Conservation (phyloP, 345 rosid species). For the Aquilaria malaccensis region DNA sequence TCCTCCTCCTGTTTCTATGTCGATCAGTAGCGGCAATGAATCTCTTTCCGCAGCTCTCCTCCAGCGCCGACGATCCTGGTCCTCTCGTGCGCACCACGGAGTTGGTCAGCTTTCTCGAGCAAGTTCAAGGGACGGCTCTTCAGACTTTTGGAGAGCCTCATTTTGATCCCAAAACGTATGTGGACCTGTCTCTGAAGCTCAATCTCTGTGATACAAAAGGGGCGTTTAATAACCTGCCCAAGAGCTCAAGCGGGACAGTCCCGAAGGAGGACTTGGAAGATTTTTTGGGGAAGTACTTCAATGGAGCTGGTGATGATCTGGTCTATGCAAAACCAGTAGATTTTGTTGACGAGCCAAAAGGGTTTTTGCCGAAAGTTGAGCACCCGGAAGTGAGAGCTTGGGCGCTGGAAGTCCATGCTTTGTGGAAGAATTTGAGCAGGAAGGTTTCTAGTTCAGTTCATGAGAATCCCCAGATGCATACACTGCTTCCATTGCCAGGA, state of each 20-base stretch:
- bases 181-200: constrained; percentile 59
- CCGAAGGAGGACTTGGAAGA: constrained; percentile 23
- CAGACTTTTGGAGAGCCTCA: constrained; percentile 26
- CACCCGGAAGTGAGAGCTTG: constrained; percentile 53
- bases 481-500: constrained; percentile 71
- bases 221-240: constrained; percentile 48
- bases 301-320: constrained; percentile 50
- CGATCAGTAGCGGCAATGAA: background rate
- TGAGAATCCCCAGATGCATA: constrained; percentile 52
- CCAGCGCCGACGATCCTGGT: constrained; percentile 11
- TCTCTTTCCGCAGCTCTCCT: background rate
- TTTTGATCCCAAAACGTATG: constrained; percentile 62
- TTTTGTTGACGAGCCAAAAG: constrained; percentile 51
- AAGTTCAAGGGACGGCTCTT: constrained; percentile 56
- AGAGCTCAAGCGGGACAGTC: constrained; percentile 24
- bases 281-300: constrained; percentile 29
- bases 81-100: constrained; percentile 30
- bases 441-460: constrained; percentile 43
- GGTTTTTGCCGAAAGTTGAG: constrained; percentile 69
- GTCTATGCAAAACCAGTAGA: constrained; percentile 46
- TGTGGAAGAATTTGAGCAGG: constrained; percentile 73
- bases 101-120: constrained; percentile 55
- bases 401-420: constrained; percentile 75
- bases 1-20: no score
- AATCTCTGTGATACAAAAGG: constrained; percentile 33